Conservation (phyloP, 768 basidiomycete species). For the Boletellus emodensis region DNA sequence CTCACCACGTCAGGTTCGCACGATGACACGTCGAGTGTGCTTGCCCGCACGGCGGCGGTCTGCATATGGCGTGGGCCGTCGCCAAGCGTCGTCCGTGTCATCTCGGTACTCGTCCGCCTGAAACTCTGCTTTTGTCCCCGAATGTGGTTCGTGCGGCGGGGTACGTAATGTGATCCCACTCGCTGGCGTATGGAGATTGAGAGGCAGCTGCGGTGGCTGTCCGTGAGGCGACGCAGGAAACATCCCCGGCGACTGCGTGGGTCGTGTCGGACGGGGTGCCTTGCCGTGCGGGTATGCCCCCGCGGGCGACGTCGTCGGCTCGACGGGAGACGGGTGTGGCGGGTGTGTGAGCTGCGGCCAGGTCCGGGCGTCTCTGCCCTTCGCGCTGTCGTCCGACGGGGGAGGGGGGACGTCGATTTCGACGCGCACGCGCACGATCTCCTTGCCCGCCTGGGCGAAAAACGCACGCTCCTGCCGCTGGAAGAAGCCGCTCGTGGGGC, state of each 20-base stretch:
- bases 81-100: conserved; percentile 69
- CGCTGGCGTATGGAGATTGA: conserved; percentile 29
- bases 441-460: conserved; percentile 74
- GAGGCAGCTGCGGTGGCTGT: conserved; percentile 32
- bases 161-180: conserved; percentile 37
- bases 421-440: conserved; percentile 70
- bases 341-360: conserved; percentile 28
- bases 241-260: conserved; percentile 27
- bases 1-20: conserved; percentile 33
- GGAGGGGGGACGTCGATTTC: conserved; percentile 59
- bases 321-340: conserved; percentile 27
- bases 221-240: conserved; percentile 30
- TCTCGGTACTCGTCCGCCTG: conserved; percentile 48
- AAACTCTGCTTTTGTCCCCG: conserved; percentile 29
- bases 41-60: conserved; percentile 78
- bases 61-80: conserved; percentile 65
- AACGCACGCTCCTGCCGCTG: conserved; percentile 74
- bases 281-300: conserved; percentile 35
- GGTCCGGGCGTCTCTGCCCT: conserved; percentile 25
- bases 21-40: conserved; percentile 71
- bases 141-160: conserved; percentile 43
- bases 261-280: conserved; percentile 25
- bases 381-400: conserved; percentile 6
- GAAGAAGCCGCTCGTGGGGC: conserved; percentile 71
- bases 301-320: conserved; percentile 22